A percentile compares a stretch with the other conserved stretches of the same genome.
phyloP scores from a whole-genome alignment of 768 basidiomycete genomes.

The Auricularia sp. region DNA sequence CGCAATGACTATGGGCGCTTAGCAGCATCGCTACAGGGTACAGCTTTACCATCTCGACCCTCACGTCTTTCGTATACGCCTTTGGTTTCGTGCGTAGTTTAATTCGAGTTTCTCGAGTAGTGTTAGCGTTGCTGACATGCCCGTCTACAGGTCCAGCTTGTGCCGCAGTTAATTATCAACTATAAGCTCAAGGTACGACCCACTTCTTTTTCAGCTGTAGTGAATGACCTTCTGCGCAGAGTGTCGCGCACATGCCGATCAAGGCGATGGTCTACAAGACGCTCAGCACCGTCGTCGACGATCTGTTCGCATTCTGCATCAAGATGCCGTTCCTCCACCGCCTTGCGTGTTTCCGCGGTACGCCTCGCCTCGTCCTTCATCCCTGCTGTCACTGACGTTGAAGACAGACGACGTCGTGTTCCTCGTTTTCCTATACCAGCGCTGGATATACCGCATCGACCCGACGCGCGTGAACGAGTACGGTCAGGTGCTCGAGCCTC shows the following conservation, averaged over 20 bases:
- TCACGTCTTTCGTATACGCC: slow-evolving; percentile 90
- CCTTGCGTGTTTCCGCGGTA: slow-evolving; percentile 38
- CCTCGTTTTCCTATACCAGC: slow-evolving; percentile 84
- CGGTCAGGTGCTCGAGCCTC: slow-evolving; percentile 51
- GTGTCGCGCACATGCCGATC: slow-evolving; percentile 97
- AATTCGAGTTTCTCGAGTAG: background rate
- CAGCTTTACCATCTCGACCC: slow-evolving; percentile 85
- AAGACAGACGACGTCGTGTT: slow-evolving; percentile 71
- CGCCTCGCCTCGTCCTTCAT: slow-evolving; percentile 29
- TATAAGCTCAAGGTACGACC: slow-evolving; percentile 80
- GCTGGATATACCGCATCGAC: slow-evolving; percentile 97
- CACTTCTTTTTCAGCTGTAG: too few relatives aligned
- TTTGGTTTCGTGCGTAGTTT: slow-evolving; percentile 85
- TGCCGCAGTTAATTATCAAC: slow-evolving; percentile 89
- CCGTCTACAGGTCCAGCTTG: slow-evolving; percentile 38
- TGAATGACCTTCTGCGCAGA: slow-evolving; percentile 32
- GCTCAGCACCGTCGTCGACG: slow-evolving; percentile 82
- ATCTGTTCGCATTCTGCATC: slow-evolving; percentile 91
- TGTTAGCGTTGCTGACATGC: slow-evolving; percentile 8
- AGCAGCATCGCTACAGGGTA: slow-evolving; percentile 42
- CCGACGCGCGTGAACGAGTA: slow-evolving; percentile 93
- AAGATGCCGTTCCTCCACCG: slow-evolving; percentile 95
- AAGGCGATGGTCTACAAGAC: slow-evolving; percentile 97
- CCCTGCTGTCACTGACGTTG: slow-evolving; percentile 30
- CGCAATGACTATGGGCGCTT: too few relatives aligned